Percentiles rank a stretch among this genome's conserved stretches.
These are phyloP conservation scores for Trichophyton rubrum DNA, from an alignment of 2,329 filamentous ascomycete species.

Conservation along the genomic window DNA sequence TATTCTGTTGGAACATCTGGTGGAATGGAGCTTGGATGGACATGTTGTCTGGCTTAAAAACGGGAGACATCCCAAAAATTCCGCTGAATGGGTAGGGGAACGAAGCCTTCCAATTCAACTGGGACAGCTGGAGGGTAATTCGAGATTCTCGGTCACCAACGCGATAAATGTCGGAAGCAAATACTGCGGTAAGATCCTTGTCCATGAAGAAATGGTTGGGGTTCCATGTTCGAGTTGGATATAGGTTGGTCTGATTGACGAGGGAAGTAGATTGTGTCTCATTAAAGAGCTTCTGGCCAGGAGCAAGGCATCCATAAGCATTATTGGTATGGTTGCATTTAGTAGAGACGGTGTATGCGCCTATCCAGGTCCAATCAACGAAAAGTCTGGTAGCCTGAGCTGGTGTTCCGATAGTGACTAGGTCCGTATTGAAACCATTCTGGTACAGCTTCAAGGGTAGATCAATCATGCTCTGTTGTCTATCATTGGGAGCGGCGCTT, in stretches of 20 bases:
- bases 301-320: conserved; percentile 8
- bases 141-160: conserved; percentile 7
- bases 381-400: conserved; percentile 9
- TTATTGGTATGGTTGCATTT: conserved; percentile 9
- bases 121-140: conserved; percentile 10
- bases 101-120: conserved; percentile 8
- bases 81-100: conserved; percentile 9
- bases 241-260: conserved; percentile 8
- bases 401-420: conserved; percentile 11
- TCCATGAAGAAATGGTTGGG: conserved; percentile 14
- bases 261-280: conserved; percentile 8
- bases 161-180: conserved; percentile 10
- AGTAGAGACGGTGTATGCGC: conserved; percentile 8
- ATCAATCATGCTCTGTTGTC: conserved; percentile 1
- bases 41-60: conserved; percentile 12
- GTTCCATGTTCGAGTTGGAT: conserved; percentile 12
- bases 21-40: conserved; percentile 13
- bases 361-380: conserved; percentile 14
- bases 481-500: background rate
- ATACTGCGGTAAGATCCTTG: conserved; percentile 10
- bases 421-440: conserved; percentile 10
- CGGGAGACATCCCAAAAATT: conserved; percentile 12
- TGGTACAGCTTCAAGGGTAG: conserved; percentile 10
- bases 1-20: conserved; percentile 10
- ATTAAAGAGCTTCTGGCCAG: conserved; percentile 12